Evolutionary conservation across 495 filamentous ascomycete species (phyloP).

Genomic region (Aspergillus indologenus): DNA sequence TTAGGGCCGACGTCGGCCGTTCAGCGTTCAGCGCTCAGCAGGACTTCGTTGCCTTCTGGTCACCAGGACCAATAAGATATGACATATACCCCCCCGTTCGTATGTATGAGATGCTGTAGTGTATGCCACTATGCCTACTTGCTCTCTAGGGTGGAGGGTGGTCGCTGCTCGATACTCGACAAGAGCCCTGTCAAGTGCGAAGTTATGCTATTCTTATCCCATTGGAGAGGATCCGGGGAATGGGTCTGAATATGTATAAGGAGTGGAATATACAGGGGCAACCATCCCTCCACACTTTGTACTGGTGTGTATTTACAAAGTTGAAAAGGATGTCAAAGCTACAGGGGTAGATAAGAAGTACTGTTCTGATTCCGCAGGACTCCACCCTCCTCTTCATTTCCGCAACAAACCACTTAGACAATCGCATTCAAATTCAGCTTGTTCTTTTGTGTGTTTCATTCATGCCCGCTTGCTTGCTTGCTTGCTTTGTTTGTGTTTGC

Average conservation of each 20-base stretch:
- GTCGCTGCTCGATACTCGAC: not conserved
- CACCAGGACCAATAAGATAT: constrained; percentile 7
- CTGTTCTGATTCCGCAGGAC: too few relatives aligned
- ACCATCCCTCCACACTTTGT: too few relatives aligned
- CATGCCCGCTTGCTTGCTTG: too few relatives aligned
- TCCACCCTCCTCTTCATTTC: too few relatives aligned
- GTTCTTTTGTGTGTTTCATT: too few relatives aligned
- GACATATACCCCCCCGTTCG: not conserved
- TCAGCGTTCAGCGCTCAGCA: not conserved
- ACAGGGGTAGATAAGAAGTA: too few relatives aligned
- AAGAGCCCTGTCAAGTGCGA: not conserved
- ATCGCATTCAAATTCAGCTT: too few relatives aligned
- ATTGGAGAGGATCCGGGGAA: not conserved
- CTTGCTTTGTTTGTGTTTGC: too few relatives aligned
- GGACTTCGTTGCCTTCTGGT: not conserved
- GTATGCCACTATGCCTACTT: not conserved
- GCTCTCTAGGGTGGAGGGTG: not conserved
- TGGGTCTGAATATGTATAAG: not conserved
- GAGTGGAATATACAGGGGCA: too few relatives aligned
- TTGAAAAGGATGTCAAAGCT: too few relatives aligned
- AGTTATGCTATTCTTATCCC: constrained; percentile 4
- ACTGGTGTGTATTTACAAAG: too few relatives aligned
- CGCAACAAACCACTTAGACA: too few relatives aligned
- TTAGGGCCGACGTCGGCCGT: constrained; percentile 8
- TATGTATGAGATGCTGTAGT: not conserved